Percentiles rank a stretch among this genome's conserved stretches.
Conservation (phyloP, 805 yeast genomes). For the Babjeviella inositovora region DNA sequence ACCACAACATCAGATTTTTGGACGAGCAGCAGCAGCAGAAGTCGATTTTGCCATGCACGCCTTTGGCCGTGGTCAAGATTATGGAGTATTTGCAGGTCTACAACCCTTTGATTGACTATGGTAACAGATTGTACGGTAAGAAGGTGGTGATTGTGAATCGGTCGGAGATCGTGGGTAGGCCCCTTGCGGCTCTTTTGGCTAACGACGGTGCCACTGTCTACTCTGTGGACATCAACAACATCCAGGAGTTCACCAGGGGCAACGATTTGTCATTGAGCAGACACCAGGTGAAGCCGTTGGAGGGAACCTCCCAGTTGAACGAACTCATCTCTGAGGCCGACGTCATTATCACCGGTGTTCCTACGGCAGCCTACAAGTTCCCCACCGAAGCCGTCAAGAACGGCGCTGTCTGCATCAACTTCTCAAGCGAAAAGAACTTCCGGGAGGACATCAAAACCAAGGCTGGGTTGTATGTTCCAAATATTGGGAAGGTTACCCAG, state of each 20-base stretch:
- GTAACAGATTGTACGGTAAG: conserved; percentile 87
- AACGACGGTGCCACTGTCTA: conserved; percentile 96
- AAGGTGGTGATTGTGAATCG: conserved; percentile 83
- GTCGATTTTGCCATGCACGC: conserved; percentile 91
- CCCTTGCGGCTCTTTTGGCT: conserved; percentile 87
- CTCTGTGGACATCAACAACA: conserved; percentile 76
- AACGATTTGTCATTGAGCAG: conserved; percentile 70
- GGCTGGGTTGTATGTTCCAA: conserved; percentile 89
- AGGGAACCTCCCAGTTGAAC: no score
- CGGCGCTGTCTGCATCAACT: conserved; percentile 86
- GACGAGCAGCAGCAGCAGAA: conserved; percentile 59
- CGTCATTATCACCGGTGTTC: conserved; percentile 93
- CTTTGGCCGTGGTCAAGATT: conserved; percentile 86
- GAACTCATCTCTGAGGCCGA: conserved; percentile 64
- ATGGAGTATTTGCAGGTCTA: conserved; percentile 82
- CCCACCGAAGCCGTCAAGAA: conserved; percentile 67
- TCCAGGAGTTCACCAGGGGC: conserved; percentile 89
- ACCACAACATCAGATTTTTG: conserved; percentile 78
- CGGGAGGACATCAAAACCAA: conserved; percentile 64
- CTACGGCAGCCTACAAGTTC: conserved; percentile 68
- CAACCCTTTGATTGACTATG: conserved; percentile 68
- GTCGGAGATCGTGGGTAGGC: conserved; percentile 95
- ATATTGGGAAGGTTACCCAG: conserved; percentile 92
- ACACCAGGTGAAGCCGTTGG: conserved; percentile 59
- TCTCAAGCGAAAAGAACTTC: conserved; percentile 81